Evolutionary conservation across 345 rosid genomes (phyloP).

Genomic region (Linum lewisii): DNA sequence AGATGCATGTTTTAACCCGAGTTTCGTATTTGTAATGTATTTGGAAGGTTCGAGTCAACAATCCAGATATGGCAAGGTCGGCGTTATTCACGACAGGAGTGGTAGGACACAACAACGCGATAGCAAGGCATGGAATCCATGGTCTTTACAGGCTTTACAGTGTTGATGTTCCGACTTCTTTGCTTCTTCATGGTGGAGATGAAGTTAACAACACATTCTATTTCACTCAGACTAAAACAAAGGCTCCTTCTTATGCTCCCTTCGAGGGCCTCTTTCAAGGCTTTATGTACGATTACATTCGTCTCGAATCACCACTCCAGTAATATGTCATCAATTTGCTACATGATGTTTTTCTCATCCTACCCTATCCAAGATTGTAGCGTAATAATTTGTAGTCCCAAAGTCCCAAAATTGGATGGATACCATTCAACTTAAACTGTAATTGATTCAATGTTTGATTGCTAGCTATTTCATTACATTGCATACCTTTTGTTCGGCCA

Average conservation of each 20-base stretch:
- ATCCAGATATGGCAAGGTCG: background rate
- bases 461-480: too few species aligned
- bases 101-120: conserved; percentile 7
- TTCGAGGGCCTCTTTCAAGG: background rate
- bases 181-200: background rate
- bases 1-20: too few species aligned
- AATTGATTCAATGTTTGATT: too few species aligned
- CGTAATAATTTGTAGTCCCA: too few species aligned
- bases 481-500: too few species aligned
- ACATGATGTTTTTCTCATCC: too few species aligned
- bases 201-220: conserved; percentile 2
- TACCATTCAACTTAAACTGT: too few species aligned
- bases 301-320: conserved; percentile 6
- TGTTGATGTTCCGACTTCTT: background rate
- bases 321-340: too few species aligned
- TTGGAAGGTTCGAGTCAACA: conserved; percentile 2
- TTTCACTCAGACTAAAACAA: conserved; percentile 1
- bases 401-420: too few species aligned
- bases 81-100: conserved; percentile 5
- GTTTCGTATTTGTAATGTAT: background rate
- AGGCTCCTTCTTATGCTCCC: background rate
- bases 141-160: conserved; percentile 6
- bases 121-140: conserved; percentile 5
- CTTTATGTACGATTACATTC: conserved; percentile 7
- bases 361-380: too few species aligned